These are phyloP conservation scores for Spizellomyces sp. DNA, from an alignment of 192 early-diverging fungal species.

Conservation along the genomic window DNA sequence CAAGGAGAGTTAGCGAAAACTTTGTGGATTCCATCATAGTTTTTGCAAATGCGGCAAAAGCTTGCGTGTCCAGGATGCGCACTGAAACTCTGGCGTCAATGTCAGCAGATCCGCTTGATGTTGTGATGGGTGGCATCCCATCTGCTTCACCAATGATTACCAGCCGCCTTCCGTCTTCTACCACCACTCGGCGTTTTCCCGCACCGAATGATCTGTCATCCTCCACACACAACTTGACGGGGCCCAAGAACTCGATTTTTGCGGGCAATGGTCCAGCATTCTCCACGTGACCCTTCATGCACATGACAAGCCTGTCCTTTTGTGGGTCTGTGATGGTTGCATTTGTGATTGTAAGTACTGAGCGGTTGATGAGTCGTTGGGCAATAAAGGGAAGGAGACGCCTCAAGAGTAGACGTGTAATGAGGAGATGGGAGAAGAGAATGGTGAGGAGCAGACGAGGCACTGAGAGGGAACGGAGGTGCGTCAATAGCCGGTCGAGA, in stretches of 20 bases:
- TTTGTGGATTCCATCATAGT: slow-evolving; percentile 16
- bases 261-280: slow-evolving; percentile 13
- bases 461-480: too few species aligned
- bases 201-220: neutral
- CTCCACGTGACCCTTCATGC: slow-evolving; percentile 1
- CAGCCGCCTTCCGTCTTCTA: neutral
- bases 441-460: neutral
- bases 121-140: slow-evolving; percentile 18
- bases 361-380: slow-evolving; percentile 2
- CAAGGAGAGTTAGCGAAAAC: slow-evolving; percentile 18
- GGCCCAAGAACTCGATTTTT: slow-evolving; percentile 15
- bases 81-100: slow-evolving; percentile 18
- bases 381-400: slow-evolving; percentile 28
- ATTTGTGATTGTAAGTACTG: neutral
- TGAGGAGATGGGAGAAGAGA: neutral
- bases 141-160: slow-evolving; percentile 17
- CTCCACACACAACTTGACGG: slow-evolving; percentile 18
- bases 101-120: slow-evolving; percentile 2
- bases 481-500: too few species aligned
- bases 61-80: slow-evolving; percentile 16
- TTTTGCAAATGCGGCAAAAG: slow-evolving; percentile 21
- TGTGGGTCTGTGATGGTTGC: slow-evolving; percentile 1
- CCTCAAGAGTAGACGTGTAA: neutral
- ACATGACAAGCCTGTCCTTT: slow-evolving; percentile 6
- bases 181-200: neutral